phyloP scores from a whole-genome alignment of 768 basidiomycete species.

The Naganishia antarctica region DNA sequence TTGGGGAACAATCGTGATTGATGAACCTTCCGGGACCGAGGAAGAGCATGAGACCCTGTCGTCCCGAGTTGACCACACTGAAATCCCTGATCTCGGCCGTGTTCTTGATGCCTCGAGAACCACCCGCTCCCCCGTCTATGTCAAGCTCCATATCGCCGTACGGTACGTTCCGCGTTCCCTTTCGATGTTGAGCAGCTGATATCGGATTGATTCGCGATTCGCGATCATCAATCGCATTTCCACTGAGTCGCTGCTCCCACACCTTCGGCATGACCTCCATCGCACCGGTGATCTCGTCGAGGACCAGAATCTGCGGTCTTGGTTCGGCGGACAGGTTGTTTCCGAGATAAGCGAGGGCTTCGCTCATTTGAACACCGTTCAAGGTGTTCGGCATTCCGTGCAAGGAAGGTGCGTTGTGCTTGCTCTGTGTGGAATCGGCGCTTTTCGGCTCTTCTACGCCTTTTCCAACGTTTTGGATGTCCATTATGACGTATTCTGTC shows the following conservation, averaged over 20 bases:
- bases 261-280: constrained; percentile 19
- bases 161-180: constrained; percentile 3
- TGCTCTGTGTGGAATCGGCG: not conserved
- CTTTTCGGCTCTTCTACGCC: not conserved
- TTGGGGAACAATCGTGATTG: constrained; percentile 48
- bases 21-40: constrained; percentile 47
- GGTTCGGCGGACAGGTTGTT: not conserved
- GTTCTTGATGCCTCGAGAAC: not conserved
- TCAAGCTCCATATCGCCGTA: constrained; percentile 5
- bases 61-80: constrained; percentile 45
- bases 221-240: constrained; percentile 5
- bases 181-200: not conserved
- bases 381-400: constrained; percentile 4
- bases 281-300: constrained; percentile 17
- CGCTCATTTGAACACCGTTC: not conserved
- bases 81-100: constrained; percentile 35
- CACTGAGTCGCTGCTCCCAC: constrained; percentile 19
- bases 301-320: not conserved
- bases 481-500: constrained; percentile 13
- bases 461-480: not conserved
- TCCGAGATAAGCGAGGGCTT: not conserved
- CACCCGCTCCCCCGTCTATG: not conserved
- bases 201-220: not conserved
- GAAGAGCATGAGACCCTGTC: constrained; percentile 40
- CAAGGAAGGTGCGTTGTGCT: not conserved